These are phyloP conservation scores for Bassia scoparia DNA, from an alignment of 148 eudicot genomes.

Conservation along the genomic window DNA sequence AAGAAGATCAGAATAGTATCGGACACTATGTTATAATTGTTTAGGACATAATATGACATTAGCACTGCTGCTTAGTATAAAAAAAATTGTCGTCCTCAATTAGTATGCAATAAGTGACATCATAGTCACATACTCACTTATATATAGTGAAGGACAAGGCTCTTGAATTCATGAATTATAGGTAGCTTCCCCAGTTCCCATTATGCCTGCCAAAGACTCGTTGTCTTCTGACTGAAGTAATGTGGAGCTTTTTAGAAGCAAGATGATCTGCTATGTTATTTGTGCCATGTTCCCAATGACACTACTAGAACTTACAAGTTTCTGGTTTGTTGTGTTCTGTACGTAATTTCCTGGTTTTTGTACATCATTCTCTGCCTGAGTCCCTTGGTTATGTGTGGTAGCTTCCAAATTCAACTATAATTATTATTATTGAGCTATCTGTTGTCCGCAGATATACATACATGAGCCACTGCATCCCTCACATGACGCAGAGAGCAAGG, in stretches of 20 bases:
- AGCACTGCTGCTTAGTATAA: background rate
- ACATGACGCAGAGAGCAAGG: conserved; percentile 31
- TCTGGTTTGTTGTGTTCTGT: background rate
- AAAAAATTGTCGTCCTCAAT: background rate
- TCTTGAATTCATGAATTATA: background rate
- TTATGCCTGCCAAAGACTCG: background rate
- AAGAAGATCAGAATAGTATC: background rate
- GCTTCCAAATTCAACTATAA: background rate
- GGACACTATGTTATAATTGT: too few species aligned
- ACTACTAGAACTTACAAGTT: too few species aligned
- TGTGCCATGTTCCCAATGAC: too few species aligned
- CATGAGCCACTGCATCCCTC: conserved; percentile 22
- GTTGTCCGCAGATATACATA: conserved; percentile 31
- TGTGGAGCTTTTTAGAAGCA: background rate
- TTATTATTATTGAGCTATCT: conserved; percentile 15
- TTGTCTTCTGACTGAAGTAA: background rate
- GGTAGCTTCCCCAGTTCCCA: background rate
- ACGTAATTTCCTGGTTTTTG: conserved; percentile 5
- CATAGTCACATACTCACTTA: background rate
- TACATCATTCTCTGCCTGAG: conserved; percentile 7
- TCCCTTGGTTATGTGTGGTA: background rate
- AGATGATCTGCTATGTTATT: too few species aligned
- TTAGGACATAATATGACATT: background rate
- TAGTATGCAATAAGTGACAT: background rate
- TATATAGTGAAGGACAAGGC: background rate